Evolutionary conservation across 2,329 filamentous ascomycete genomes (phyloP), one percentile per base, ranked within the genome.

Genomic region (Ilyonectria mors-panacis): DNA sequence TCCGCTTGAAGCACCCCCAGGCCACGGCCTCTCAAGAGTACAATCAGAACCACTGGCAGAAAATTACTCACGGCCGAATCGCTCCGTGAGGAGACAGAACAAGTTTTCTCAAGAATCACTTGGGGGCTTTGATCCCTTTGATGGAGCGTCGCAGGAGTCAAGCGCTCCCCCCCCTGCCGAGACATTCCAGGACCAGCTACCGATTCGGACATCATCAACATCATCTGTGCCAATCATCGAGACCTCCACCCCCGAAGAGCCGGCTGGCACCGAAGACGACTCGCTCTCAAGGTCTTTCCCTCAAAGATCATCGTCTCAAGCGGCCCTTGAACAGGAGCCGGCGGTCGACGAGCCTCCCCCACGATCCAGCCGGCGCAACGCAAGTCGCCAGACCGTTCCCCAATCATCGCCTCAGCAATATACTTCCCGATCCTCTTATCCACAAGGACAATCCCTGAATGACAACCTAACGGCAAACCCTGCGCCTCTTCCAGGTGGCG

Each of bases 401-500:
- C 76, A 75, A 66, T 51, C 69, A 15, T 62, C 73, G 33, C 68
- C 70, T 45, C 74, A 76, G 19, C 73, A 78, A 37, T 71, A 77
- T 55, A 76, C 72, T 26, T 74, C 78, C 21, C 73, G 75, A 8
- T 73, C 74, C 15, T 73, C 71, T 28, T 72, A 75, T 44, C 73
- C 73, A 15, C 74, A 76, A 64, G 71, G 72, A 13, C 74, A 76
- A 59, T 71, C 77, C 3, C 50, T 78, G 21, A 76, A 65, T 42
- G 77, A 80, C n/a, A 76, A 74, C 30, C 65, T 78, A 12, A 70
- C 76, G 4, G 73, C 78, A 15, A 78, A 71, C 28, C 89, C 92
- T 4, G 89, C 93, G n/a, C 85, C 89, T 30, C 81, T 95, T 2
- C 91, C 92, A 23, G 92, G 92, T 13, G 91, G 90, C 62, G 89